Evolutionary conservation across 495 filamentous ascomycete species (phyloP), one percentile per base, ranked within the genome.

Genomic region (Achaetomiella virescens): DNA sequence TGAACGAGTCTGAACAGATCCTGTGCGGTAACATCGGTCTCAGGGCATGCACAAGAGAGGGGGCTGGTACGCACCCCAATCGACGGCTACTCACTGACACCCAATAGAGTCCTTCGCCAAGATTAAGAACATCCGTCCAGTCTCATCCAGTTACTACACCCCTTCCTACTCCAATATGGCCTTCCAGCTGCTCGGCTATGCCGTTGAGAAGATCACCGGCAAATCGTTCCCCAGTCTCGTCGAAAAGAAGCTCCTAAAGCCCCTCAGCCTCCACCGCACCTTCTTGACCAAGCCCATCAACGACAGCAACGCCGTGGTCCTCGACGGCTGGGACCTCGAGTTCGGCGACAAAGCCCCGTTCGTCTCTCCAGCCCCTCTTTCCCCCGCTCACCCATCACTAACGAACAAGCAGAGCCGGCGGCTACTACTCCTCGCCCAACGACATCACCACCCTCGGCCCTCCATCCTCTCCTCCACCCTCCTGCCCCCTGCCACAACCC

Each of bases 371-470:
- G 11, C 24, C 5, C 20, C 27, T 10, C 9, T 27, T 14, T 3
- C 47, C 36, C 1, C 22, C 7, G 6, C 10, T 15, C 10, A 9
- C 36, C 15, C 15, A 14, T 20, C 11, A 22, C 40, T 41, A 29
- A 50, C 17, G 1, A 11, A 20, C 9, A 10, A n/a, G 33, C 44
- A 59, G 55, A 29, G 55, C 29, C 24, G 61, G 24, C n/a, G 61
- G 57, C 17, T 67, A 80, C 9, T 81, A 74, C 63, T 76, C 75
- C 25, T 75, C 70, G 9, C 56, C 69, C 18, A 59, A 65, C 7
- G 81, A 84, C 59, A 61, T 84, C 49, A 59, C 71, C 17, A 68
- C 62, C 17, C 58, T 82, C 1, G 80, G 80, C 36, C 70, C 8
- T 74, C 75, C 22, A 80, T 85, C 49, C 72, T 84, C 6, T 65